phyloP scores from a whole-genome alignment of 2,329 filamentous ascomycete genomes.

The Claviceps sp. region DNA sequence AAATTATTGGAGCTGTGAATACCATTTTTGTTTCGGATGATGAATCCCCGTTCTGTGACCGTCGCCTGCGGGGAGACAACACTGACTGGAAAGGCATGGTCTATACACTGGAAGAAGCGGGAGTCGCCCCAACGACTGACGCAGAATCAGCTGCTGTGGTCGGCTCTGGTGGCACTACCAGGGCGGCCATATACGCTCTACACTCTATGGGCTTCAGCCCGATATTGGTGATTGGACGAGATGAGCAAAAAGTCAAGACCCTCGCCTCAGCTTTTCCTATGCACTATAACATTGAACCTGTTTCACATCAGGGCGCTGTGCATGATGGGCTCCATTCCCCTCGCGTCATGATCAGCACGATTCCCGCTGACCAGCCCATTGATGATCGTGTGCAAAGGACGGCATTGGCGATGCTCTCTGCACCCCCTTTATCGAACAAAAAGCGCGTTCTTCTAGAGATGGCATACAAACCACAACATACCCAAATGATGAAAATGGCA shows the following conservation, averaged over 20 bases:
- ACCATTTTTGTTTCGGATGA: constrained; percentile 57
- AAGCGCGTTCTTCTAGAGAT: constrained; percentile 70
- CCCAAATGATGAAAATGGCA: constrained; percentile 74
- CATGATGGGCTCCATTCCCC: constrained; percentile 34
- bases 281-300: constrained; percentile 55
- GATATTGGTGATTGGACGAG: constrained; percentile 78
- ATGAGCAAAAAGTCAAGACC: constrained; percentile 49
- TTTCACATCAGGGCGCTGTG: constrained; percentile 38
- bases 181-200: constrained; percentile 81
- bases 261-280: constrained; percentile 61
- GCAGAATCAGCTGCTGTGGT: constrained; percentile 58
- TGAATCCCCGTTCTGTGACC: constrained; percentile 23
- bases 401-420: constrained; percentile 39
- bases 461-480: constrained; percentile 85
- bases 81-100: constrained; percentile 95
- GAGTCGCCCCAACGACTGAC: constrained; percentile 31
- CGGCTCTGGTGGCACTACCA: constrained; percentile 81
- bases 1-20: constrained; percentile 83
- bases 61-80: constrained; percentile 68
- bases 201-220: constrained; percentile 71
- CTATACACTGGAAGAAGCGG: constrained; percentile 58
- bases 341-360: constrained; percentile 71
- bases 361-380: constrained; percentile 77
- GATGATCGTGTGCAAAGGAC: constrained; percentile 56
- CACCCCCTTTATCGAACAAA: constrained; percentile 18